Evolutionary conservation across 441 rosid genomes (phyloP), one percentile per base, ranked within the genome.

Genomic region (Caryocar brasiliense): DNA sequence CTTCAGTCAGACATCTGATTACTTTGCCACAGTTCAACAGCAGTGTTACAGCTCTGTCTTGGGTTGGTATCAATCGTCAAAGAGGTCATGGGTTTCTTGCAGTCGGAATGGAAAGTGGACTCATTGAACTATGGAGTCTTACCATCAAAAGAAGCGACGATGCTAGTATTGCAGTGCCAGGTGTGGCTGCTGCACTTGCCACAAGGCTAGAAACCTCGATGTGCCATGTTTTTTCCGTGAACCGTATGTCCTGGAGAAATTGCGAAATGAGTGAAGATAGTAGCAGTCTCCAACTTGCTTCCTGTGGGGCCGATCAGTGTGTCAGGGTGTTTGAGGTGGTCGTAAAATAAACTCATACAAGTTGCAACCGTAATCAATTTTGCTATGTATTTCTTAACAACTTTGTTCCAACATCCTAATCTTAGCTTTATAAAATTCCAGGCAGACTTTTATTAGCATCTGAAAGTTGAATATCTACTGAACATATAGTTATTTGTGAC

Each of bases 211-310:
- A 81, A 52, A 83, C 80, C 0, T 56, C 69, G 39, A 58, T 78
- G 73, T 87, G 96, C 68, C 98, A 91, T 38, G 93, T 77, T 52
- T 76, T 95, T 14, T 58, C 90, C 3, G 96, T 91, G 27, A 91
- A 78, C 71, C 71, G 85, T 8, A 17, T 87, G 46, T 71, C 83
- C 2, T 91, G 98, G 98, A 71, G 70, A 68, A 72, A 62, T 56
- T 35, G 19, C 0, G 80, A 64, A 54, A 71, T 68, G 41, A 54
- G 24, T 5, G 74, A 71, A 36, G 58, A 67, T 30, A 18, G 47
- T 42, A 44, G 40, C 53, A 66, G 42, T 8, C 30, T 77, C 63
- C 76, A 64, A 24, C 85, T 91, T 50, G 95, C 93, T 56, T 81
- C 95, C 6, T 87, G 98, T 21, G 95, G 95, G 48, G 82, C 79